These are phyloP conservation scores for Hypoxylon rickii DNA, from an alignment of 495 filamentous ascomycete species.

Conservation along the genomic window DNA sequence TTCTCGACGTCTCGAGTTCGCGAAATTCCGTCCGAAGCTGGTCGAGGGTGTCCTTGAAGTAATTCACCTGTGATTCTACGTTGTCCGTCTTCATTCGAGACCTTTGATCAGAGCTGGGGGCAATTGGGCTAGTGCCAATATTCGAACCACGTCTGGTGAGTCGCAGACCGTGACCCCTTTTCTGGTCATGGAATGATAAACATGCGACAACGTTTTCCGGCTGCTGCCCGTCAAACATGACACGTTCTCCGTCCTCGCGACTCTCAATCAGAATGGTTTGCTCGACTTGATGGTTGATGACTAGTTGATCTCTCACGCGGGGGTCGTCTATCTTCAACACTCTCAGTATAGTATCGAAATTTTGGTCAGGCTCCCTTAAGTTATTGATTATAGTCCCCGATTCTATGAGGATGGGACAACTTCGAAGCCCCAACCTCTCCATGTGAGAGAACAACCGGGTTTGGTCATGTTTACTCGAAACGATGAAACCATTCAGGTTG, in stretches of 20 bases:
- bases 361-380: conserved; percentile 70
- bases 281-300: conserved; percentile 83
- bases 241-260: conserved; percentile 64
- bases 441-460: conserved; percentile 65
- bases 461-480: conserved; percentile 73
- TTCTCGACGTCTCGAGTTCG: conserved; percentile 41
- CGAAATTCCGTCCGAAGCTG: conserved; percentile 52
- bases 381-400: conserved; percentile 61
- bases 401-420: conserved; percentile 69
- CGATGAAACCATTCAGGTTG: conserved; percentile 74
- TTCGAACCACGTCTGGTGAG: conserved; percentile 59
- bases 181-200: conserved; percentile 62
- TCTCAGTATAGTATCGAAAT: conserved; percentile 76
- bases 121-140: conserved; percentile 40
- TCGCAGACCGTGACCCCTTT: conserved; percentile 65
- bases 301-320: conserved; percentile 74
- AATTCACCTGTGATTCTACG: conserved; percentile 43
- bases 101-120: conserved; percentile 37
- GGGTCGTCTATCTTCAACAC: conserved; percentile 82
- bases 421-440: conserved; percentile 55
- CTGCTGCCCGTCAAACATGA: conserved; percentile 67
- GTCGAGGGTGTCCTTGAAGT: conserved; percentile 42
- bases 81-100: conserved; percentile 82
- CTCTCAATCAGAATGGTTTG: conserved; percentile 78
- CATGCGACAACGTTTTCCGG: conserved; percentile 75